Base-by-base conservation (phyloP, 2,329 filamentous ascomycete genomes). In the Fusarium avenaceum region DNA sequence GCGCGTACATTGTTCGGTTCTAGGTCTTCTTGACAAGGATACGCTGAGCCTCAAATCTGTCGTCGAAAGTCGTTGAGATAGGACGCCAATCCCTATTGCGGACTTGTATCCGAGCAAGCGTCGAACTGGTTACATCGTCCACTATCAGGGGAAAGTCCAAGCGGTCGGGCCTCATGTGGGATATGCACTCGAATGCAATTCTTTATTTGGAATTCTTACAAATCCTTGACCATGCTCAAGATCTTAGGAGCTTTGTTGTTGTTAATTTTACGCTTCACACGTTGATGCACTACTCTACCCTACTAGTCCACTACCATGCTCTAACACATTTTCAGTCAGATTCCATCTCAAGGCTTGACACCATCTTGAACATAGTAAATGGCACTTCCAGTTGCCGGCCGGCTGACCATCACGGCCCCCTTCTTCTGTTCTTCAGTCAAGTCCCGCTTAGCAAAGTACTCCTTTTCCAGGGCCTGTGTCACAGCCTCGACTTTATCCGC, bases 341-440 rank as follows among this genome's bases (percentile, higher is more conserved):
- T 54, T 26, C 14, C 20, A 32, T 14, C 17, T 56, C 42, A 72
- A 35, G 35, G 35, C 67, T 72, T 65, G 14, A 73, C 63, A 20
- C 63, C 74, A 8, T 74, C 76, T 45, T 76, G 63, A 11, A 84
- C 78, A 45, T 81, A 65, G 58, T 83, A 87, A 15, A 89, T 76
- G 3, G 84, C 86, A 70, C 87, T 90, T 32, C 93, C 93, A 70
- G 90, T 89, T 6, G 92, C 92, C 0, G 96, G 96, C 79, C 92
- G 90, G 76, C 92, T 97, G 47, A 97, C 93, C 28, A 98, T 92
- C 63, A 98, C 91, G 0, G 94, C 94, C 50, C 89, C 89, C 57
- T 87, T 85, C 74, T 90, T 83, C 80, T 94, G 92, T 80, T 96
- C 92, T 22, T 88, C 85, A 0, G 84, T 91, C 64, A 89, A 74